These are phyloP conservation scores for Bryoerythrophyllum caledonicum DNA, from an alignment of 225 moss, liverwort and hornwort species.

Conservation along the genomic window DNA sequence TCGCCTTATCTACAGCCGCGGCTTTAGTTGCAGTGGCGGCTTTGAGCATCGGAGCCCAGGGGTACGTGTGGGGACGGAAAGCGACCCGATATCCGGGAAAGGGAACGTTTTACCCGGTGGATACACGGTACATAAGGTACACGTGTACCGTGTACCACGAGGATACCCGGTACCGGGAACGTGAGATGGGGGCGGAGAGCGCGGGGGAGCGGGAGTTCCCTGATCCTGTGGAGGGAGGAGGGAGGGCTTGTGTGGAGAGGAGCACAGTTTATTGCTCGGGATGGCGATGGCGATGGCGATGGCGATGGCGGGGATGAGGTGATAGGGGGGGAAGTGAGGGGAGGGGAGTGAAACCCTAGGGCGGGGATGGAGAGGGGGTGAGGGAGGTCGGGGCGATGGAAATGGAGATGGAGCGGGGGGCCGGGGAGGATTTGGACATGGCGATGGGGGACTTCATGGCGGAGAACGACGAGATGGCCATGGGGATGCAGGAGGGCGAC, in stretches of 20 bases:
- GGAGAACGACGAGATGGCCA: slow-evolving; percentile 67
- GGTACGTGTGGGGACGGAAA: neutral
- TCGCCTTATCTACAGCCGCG: too few species aligned
- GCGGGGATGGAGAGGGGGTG: neutral
- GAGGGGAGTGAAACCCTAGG: slow-evolving; percentile 31
- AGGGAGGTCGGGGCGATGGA: neutral
- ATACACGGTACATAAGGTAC: too few species aligned
- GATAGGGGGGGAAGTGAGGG: too few species aligned
- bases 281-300: slow-evolving; percentile 32
- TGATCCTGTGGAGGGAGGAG: slow-evolving; percentile 19
- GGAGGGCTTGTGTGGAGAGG: slow-evolving; percentile 40
- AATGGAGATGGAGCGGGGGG: slow-evolving; percentile 48
- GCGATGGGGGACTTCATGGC: slow-evolving; percentile 87
- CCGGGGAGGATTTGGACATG: slow-evolving; percentile 63
- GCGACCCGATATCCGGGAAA: neutral
- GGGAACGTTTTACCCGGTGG: too few species aligned
- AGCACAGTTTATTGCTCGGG: neutral
- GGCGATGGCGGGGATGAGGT: neutral
- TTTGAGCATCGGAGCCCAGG: neutral
- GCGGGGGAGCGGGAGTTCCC: neutral
- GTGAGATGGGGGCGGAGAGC: too few species aligned
- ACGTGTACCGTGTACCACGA: too few species aligned
- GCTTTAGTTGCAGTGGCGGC: too few species aligned
- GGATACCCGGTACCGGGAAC: neutral
- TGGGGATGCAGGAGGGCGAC: slow-evolving; percentile 67